Evolutionary conservation across 208 protist species (phyloP), one percentile per base, ranked within the genome.

Genomic region (Leishmania gerbilli): DNA sequence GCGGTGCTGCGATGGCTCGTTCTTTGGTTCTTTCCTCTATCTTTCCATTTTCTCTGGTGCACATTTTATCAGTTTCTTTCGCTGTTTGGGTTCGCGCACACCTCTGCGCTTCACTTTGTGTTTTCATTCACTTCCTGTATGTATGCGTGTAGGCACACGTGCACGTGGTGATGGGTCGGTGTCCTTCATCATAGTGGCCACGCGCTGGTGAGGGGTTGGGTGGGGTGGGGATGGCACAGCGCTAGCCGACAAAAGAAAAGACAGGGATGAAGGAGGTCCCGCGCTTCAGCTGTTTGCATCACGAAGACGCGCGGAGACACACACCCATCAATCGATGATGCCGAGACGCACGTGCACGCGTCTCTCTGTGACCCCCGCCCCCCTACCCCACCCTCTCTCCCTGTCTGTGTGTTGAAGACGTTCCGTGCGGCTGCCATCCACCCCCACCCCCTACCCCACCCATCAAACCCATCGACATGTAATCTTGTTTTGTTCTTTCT

Each of bases 21-120:
- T 31, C 37, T 24, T 15, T 3, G 2, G 2, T 37, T 21, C 65
- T 0, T 15, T 8, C 65, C 15, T 47, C 40, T 3, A 31, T 2
- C 68, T 71, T 24, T 56, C 1, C 19, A 2, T 56, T n/a, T 49
- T 49, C 42, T 8, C 40, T 67, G n/a, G 72, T 40, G 8, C 19
- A 75, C 47, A 67, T 24, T 79, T 31, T 69, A 65, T 62, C 67
- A 5, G 71, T 60, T 68, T 0, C 55, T 40, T 80, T 79, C 40
- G 17, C 13, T 79, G 34, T 24, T 34, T 34, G 17, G 6, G 78
- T 78, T 34, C 69, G 37, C 51, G 75, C 47, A 45, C 13, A n/a
- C 47, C 53, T 27, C 8, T 17, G 53, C 56, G 49, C 69, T n/a
- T 21, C n/a, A 4, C 13, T 2, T 21, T 45, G 34, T 21, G 21